phyloP scores from a whole-genome alignment of 2,329 filamentous ascomycete species.

The Fusarium metavorans region DNA sequence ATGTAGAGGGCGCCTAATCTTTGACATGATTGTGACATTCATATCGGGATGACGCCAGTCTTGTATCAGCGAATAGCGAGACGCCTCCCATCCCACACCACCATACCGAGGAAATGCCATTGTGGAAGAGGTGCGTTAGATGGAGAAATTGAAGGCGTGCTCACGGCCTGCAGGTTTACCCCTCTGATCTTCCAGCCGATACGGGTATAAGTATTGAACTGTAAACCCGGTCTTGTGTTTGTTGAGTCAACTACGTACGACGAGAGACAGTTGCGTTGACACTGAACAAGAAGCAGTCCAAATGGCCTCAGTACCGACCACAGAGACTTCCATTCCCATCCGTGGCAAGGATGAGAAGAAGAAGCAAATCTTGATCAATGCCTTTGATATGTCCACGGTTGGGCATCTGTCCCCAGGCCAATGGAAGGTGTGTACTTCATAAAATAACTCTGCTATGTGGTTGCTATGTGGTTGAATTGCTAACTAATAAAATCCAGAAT shows the following conservation, averaged over 20 bases:
- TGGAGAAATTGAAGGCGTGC: slow-evolving; percentile 2
- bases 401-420: slow-evolving; percentile 74
- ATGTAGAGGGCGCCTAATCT: neutral
- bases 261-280: neutral
- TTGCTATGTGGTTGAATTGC: neutral
- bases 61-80: neutral
- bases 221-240: neutral
- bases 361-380: slow-evolving; percentile 67
- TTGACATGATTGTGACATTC: slow-evolving; percentile 1
- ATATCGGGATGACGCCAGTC: slow-evolving; percentile 3
- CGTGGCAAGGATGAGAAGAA: slow-evolving; percentile 7
- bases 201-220: neutral
- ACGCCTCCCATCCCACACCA: neutral
- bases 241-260: neutral
- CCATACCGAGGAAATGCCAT: neutral
- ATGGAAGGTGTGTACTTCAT: slow-evolving; percentile 65
- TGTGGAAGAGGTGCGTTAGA: neutral
- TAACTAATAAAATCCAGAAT: slow-evolving; percentile 55
- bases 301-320: neutral
- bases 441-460: no score
- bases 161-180: neutral
- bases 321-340: neutral
- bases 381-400: slow-evolving; percentile 75
- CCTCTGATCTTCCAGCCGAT: neutral
- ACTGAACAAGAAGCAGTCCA: neutral